Base-by-base conservation (phyloP, 2,329 filamentous ascomycete genomes). In the Talaromyces piceae region DNA sequence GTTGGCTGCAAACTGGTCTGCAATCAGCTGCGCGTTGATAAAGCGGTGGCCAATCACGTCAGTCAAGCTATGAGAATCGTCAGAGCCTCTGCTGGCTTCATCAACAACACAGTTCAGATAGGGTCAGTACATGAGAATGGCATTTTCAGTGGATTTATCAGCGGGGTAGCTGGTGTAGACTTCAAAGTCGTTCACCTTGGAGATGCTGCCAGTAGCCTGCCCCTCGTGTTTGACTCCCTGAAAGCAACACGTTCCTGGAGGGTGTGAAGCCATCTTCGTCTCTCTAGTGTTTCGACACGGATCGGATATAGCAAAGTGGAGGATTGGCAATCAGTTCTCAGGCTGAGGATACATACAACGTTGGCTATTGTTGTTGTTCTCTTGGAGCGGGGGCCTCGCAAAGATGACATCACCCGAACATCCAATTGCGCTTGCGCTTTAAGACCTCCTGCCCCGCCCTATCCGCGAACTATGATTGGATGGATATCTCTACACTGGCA, bases 1-100 rank as follows among this genome's bases (percentile, higher is more conserved):
- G 61, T 84, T 83, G 55, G 79, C 80, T 45, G 85, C 85, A 64
- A 77, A 83, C 59, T 84, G 79, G 72, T 88, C 85, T 50, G 84
- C 84, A 59, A 87, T 78, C 58, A 82, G 70, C 64, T 80, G 65
- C 59, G 71, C 72, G 66, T 82, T 79, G 62, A 68, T 67, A 61
- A 76, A 77, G 46, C 70, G 65, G 55, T 77, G 70, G 55, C 78
- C 78, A 50, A 79, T 72, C 44, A 78, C 73, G 58, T 81, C 78
- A 45, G 73, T 71, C 39, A 77, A 63, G 25, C 52, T 54, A 16
- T 13, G n/a, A n/a, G n/a, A n/a, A n/a, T n/a, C n/a, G n/a, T n/a
- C n/a, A n/a, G n/a, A n/a, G n/a, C n/a, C n/a, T n/a, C n/a, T n/a
- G n/a, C n/a, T 6, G 1, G 25, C 2, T 23, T 18, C 23, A 31